Evolutionary conservation across 257 asterid genomes (phyloP).

Genomic region (Ocimum tenuiflorum): DNA sequence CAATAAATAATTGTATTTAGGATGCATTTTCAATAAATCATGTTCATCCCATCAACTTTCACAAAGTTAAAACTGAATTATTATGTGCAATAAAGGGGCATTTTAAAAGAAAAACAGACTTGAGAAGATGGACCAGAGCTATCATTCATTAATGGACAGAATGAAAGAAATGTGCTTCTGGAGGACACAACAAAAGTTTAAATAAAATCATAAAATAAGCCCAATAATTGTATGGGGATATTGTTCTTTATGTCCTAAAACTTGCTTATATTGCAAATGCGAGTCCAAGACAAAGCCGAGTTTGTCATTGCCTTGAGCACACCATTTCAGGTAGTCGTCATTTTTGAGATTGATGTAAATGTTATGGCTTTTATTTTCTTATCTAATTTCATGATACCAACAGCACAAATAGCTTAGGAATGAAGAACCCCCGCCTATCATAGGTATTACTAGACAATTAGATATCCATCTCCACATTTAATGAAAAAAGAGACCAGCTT

Average conservation of each 20-base stretch:
- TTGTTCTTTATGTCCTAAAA: not conserved
- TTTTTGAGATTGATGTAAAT: not conserved
- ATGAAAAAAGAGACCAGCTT: not conserved
- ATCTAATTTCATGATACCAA: not conserved
- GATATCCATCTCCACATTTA: not conserved
- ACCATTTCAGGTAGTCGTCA: no score
- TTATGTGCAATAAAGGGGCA: not conserved
- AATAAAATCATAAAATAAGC: not conserved
- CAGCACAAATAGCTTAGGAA: not conserved
- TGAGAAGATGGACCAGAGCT: no score
- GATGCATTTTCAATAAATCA: not conserved
- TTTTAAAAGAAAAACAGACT: not conserved
- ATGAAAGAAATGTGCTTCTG: not conserved
- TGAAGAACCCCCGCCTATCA: constrained; percentile 12
- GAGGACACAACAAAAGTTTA: not conserved
- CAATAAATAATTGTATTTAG: not conserved
- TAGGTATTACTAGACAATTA: not conserved
- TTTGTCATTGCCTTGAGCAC: not conserved
- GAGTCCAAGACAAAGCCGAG: not conserved
- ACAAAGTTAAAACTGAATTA: not conserved
- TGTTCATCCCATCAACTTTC: not conserved
- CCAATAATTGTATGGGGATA: no score
- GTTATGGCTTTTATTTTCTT: not conserved
- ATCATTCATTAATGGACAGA: no score
- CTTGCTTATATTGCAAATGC: not conserved